Conservation (phyloP, 2,329 filamentous ascomycete genomes). For the Tolypocladium guangdongense region DNA sequence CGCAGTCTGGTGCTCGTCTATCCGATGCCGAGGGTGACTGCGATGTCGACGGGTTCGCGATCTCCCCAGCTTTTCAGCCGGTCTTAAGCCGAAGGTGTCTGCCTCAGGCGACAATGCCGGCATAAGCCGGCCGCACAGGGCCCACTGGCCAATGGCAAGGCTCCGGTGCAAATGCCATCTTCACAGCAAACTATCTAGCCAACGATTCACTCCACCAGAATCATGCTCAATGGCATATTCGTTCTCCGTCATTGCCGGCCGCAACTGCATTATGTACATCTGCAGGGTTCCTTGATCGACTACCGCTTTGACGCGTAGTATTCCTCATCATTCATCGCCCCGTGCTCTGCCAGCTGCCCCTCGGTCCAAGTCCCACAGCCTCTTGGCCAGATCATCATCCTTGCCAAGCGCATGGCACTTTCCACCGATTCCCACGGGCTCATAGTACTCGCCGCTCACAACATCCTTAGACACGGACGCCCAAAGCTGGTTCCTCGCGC, state of each 20-base stretch:
- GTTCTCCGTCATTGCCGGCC: too few relatives aligned
- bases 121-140: constrained; percentile 12
- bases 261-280: too few relatives aligned
- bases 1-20: background rate
- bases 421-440: constrained; percentile 17
- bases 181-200: too few relatives aligned
- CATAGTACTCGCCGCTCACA: constrained; percentile 20
- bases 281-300: too few relatives aligned
- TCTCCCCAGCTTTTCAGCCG: constrained; percentile 13
- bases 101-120: constrained; percentile 18
- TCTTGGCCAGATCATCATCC: constrained; percentile 16
- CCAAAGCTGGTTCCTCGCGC: constrained; percentile 32
- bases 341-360: constrained; percentile 13
- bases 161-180: background rate
- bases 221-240: too few relatives aligned
- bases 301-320: too few relatives aligned
- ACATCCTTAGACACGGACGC: constrained; percentile 23
- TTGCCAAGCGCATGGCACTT: constrained; percentile 10
- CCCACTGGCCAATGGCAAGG: background rate
- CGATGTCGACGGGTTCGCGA: constrained; percentile 3
- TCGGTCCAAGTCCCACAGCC: constrained; percentile 26
- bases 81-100: constrained; percentile 13
- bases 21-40: background rate
- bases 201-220: too few relatives aligned
- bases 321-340: background rate